These are phyloP conservation scores for Clonostachys rosea DNA, from an alignment of 2,329 filamentous ascomycete species.

Conservation along the genomic window DNA sequence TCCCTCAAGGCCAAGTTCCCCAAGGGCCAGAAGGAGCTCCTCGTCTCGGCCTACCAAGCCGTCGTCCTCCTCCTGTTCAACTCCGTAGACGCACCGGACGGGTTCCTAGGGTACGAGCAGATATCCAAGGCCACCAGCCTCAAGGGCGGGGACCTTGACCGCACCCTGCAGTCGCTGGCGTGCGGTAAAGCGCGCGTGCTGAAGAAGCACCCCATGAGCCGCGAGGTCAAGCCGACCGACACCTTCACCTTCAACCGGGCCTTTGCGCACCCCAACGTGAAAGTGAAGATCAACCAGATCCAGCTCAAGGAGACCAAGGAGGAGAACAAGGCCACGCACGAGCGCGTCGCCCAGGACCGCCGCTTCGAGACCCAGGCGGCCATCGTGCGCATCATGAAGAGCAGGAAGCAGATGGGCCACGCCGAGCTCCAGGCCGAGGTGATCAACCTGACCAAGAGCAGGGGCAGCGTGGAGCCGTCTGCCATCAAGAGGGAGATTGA, in stretches of 20 bases:
- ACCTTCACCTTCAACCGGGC: constrained; percentile 76
- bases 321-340: constrained; percentile 91
- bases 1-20: constrained; percentile 77
- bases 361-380: constrained; percentile 97
- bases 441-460: constrained; percentile 81
- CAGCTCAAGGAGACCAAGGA: constrained; percentile 94
- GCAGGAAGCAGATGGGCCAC: constrained; percentile 80
- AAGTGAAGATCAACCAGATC: constrained; percentile 98
- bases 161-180: constrained; percentile 91
- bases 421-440: constrained; percentile 87
- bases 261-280: constrained; percentile 78
- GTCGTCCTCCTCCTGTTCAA: constrained; percentile 92
- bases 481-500: constrained; percentile 98
- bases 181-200: constrained; percentile 86
- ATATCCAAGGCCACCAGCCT: constrained; percentile 73
- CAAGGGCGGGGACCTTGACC: constrained; percentile 71
- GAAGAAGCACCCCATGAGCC: constrained; percentile 77
- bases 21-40: constrained; percentile 78
- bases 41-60: constrained; percentile 89
- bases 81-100: constrained; percentile 49
- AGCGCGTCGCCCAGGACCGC: constrained; percentile 81
- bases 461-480: constrained; percentile 77
- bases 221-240: constrained; percentile 74
- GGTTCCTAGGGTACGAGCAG: constrained; percentile 68
- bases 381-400: constrained; percentile 97